Evolutionary conservation across 805 yeast species (phyloP).

Genomic region (Teunomyces pallodes): DNA sequence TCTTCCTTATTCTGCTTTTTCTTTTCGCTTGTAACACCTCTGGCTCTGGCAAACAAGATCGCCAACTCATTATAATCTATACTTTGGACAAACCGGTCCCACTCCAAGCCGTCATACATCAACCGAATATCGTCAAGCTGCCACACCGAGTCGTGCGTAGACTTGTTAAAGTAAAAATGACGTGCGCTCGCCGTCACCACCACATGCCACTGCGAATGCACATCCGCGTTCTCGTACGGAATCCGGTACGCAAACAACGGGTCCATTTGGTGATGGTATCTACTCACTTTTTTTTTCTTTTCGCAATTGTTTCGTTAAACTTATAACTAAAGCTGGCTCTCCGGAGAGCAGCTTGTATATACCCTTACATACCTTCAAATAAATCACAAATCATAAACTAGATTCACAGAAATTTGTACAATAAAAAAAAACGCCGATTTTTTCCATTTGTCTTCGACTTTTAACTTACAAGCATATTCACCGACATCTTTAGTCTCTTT

Average conservation of each 20-base stretch:
- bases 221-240: constrained; percentile 5
- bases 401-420: too few species aligned
- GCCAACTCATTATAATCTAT: constrained; percentile 31
- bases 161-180: constrained; percentile 32
- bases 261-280: neutral
- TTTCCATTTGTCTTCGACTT: neutral
- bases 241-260: constrained; percentile 20
- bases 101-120: constrained; percentile 3
- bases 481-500: constrained; percentile 38
- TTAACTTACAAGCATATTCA: constrained; percentile 41
- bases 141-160: constrained; percentile 27
- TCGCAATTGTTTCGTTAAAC: neutral
- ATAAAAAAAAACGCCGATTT: too few species aligned
- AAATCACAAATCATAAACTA: neutral
- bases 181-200: constrained; percentile 22
- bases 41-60: constrained; percentile 23
- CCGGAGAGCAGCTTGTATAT: neutral
- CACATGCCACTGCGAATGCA: constrained; percentile 24
- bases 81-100: constrained; percentile 13
- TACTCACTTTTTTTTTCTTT: neutral
- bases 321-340: neutral
- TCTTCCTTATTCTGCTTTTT: constrained; percentile 6
- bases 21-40: constrained; percentile 9
- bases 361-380: neutral
- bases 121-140: constrained; percentile 26